Evolutionary conservation across 2,329 filamentous ascomycete species (phyloP), one percentile per base, ranked within the genome.

Genomic region (Aspergillus fumigatiaffinis): DNA sequence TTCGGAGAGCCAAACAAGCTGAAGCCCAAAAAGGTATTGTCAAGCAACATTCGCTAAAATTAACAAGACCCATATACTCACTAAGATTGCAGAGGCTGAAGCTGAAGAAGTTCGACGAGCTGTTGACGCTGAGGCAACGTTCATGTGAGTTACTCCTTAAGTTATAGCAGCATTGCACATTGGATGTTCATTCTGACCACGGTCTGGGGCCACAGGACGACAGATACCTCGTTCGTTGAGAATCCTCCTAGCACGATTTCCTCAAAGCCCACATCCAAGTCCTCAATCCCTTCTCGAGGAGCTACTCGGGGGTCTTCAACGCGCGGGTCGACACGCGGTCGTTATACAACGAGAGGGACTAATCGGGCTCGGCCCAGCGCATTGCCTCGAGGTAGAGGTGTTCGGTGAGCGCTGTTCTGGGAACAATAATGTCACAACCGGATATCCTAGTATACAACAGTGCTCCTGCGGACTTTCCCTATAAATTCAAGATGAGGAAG

Each of bases 191-290:
- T 54, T 10, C 52, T 60, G 26, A 60, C 53, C n/a, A 61, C 26
- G 9, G 29, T 8, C 14, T 5, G 28, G 26, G 23, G 10, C 28
- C 61, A 4, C 64, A 93, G 90, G 82, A 96, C 92, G 25, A 96
- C 91, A 10, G 92, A 96, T 70, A 95, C 89, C 5, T 91, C 90
- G 1, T 97, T 96, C 69, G 86, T 96, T 55, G 91, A 96, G 35
- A 90, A 96, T 66, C 92, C 92, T 7, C 82, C 83, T 3, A 76
- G 73, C 51, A 72, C 68, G 14, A 59, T 68, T 4, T 82, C 81
- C 41, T 79, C 77, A 29, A 84, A 82, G 66, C 70, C 74, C 1
- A 71, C 69, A 0, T 62, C 73, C 17, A 74, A 66, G 57, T 68
- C 68, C 48, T 54, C 70, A n/a, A 62, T 64, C 35, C 52, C 66